phyloP scores from a whole-genome alignment of 306 rosid genomes.

The Senna tora region DNA sequence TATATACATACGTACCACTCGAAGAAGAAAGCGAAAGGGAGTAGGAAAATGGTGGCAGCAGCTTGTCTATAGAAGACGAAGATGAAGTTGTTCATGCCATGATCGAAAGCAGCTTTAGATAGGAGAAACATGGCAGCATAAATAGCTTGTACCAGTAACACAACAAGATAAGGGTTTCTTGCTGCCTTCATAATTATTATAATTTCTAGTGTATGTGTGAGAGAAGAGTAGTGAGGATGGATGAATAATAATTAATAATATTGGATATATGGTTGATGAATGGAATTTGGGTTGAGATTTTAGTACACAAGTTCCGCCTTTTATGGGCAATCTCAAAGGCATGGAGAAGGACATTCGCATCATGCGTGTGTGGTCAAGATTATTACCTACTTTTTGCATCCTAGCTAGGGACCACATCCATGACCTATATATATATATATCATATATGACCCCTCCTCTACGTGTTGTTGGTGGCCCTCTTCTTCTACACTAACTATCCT shows the following conservation, averaged over 20 bases:
- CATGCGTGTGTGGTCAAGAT: slow-evolving; percentile 47
- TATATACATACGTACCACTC: slow-evolving; percentile 46
- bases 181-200: slow-evolving; percentile 26
- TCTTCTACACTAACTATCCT: not conserved
- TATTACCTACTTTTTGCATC: not conserved
- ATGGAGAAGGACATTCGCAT: not conserved
- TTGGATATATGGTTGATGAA: not conserved
- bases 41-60: slow-evolving; percentile 55
- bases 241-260: no score
- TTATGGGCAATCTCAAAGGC: slow-evolving; percentile 35
- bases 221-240: no score
- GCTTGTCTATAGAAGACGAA: slow-evolving; percentile 79
- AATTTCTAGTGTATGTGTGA: no score
- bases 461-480: not conserved
- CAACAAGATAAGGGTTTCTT: slow-evolving; percentile 47
- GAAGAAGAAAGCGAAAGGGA: slow-evolving; percentile 62
- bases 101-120: slow-evolving; percentile 75
- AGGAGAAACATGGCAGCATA: slow-evolving; percentile 71
- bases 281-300: not conserved
- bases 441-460: no score
- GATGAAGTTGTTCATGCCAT: slow-evolving; percentile 78
- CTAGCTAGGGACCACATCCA: slow-evolving; percentile 4
- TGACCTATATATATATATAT: no score
- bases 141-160: slow-evolving; percentile 58
- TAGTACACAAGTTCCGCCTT: slow-evolving; percentile 22